phyloP scores from a whole-genome alignment of 192 early-diverging fungal genomes.

The Tieghemiomyces parasiticus region DNA sequence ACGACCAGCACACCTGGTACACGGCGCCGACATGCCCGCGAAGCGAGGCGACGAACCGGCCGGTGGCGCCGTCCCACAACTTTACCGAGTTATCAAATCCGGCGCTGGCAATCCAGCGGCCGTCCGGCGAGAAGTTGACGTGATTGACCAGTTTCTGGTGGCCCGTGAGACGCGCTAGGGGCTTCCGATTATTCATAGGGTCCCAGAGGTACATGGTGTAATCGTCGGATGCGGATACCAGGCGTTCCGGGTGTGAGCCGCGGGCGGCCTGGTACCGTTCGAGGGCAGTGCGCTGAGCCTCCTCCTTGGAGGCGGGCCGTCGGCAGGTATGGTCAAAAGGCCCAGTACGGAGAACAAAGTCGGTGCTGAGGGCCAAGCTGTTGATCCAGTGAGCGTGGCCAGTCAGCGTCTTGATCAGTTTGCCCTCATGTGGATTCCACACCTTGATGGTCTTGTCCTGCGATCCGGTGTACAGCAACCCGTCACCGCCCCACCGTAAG shows the following conservation, averaged over 20 bases:
- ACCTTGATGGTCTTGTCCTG: slow-evolving; percentile 94
- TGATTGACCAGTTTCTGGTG: slow-evolving; percentile 96
- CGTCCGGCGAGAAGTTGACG: slow-evolving; percentile 86
- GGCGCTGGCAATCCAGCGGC: slow-evolving; percentile 74
- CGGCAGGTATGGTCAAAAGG: slow-evolving; percentile 74
- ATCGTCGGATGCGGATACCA: slow-evolving; percentile 92
- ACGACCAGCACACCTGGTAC: slow-evolving; percentile 91
- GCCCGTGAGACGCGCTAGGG: slow-evolving; percentile 67
- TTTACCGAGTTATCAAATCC: slow-evolving; percentile 97
- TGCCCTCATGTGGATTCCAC: slow-evolving; percentile 74
- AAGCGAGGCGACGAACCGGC: slow-evolving; percentile 82
- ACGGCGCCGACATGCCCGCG: slow-evolving; percentile 93
- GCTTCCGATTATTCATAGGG: slow-evolving; percentile 61
- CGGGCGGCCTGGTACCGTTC: slow-evolving; percentile 60
- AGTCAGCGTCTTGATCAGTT: slow-evolving; percentile 62
- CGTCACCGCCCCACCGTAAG: slow-evolving; percentile 94
- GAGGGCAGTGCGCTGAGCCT: slow-evolving; percentile 57
- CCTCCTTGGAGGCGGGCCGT: slow-evolving; percentile 36
- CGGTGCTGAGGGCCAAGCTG: slow-evolving; percentile 79
- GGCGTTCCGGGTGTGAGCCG: slow-evolving; percentile 51
- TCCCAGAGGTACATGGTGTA: slow-evolving; percentile 98
- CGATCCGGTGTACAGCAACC: slow-evolving; percentile 80
- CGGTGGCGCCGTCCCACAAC: slow-evolving; percentile 83
- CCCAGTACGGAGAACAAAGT: slow-evolving; percentile 80
- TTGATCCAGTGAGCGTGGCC: slow-evolving; percentile 99